Conservation (phyloP, 2,329 filamentous ascomycete genomes). For the Pestalotiopsis sp. region DNA sequence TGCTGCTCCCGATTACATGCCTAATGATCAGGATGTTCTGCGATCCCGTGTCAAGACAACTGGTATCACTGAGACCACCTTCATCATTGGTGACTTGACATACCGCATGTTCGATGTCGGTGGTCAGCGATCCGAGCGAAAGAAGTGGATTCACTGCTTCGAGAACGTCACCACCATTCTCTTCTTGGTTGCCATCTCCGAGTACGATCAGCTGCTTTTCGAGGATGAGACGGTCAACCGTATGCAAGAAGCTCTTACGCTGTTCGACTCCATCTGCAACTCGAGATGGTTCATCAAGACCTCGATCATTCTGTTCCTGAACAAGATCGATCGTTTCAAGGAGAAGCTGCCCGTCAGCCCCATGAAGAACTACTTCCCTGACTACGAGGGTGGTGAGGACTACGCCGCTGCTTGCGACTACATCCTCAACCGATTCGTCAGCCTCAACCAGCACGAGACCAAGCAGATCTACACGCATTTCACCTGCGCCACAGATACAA, state of each 20-base stretch:
- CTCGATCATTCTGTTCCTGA: conserved; percentile 85
- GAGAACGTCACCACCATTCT: conserved; percentile 97
- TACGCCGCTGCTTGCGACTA: conserved; percentile 97
- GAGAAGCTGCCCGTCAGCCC: conserved; percentile 80
- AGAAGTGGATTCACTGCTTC: conserved; percentile 99
- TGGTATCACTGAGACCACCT: conserved; percentile 94
- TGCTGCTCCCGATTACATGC: conserved; percentile 87
- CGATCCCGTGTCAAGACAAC: conserved; percentile 97
- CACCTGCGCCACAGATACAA: conserved; percentile 97
- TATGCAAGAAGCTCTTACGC: conserved; percentile 86
- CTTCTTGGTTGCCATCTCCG: conserved; percentile 94
- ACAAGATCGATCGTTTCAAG: conserved; percentile 88
- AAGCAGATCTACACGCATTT: conserved; percentile 99
- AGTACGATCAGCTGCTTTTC: conserved; percentile 95
- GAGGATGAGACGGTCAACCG: conserved; percentile 96
- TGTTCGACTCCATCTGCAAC: conserved; percentile 88
- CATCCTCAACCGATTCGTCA: conserved; percentile 97
- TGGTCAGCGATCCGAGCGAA: conserved; percentile 92
- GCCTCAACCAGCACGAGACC: conserved; percentile 97
- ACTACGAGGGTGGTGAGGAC: conserved; percentile 93
- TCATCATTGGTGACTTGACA: conserved; percentile 91
- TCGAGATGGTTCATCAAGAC: conserved; percentile 91
- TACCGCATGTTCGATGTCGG: conserved; percentile 98
- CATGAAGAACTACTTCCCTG: conserved; percentile 88
- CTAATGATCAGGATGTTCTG: conserved; percentile 92